Conservation (phyloP, 768 basidiomycete genomes). For the Xerocomellus intermedius region DNA sequence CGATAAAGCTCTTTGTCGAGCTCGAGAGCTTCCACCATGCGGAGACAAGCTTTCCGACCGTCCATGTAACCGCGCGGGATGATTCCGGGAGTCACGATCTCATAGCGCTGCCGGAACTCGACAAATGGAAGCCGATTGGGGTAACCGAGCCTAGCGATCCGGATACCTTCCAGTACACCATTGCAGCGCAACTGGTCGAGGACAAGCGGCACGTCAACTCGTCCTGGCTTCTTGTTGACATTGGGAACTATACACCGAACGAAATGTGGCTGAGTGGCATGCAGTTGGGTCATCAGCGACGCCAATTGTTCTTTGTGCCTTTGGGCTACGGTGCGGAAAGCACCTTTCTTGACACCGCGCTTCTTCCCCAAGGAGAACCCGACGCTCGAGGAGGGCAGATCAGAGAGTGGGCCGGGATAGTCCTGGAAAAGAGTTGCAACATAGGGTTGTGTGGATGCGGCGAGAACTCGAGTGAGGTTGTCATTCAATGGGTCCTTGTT, state of each 20-base stretch:
- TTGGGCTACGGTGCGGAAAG: constrained; percentile 94
- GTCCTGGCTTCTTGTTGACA: constrained; percentile 82
- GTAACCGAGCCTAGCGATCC: constrained; percentile 95
- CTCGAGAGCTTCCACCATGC: constrained; percentile 87
- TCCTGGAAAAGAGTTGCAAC: constrained; percentile 85
- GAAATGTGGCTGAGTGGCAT: constrained; percentile 96
- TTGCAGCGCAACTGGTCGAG: constrained; percentile 97
- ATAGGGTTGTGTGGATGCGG: constrained; percentile 77
- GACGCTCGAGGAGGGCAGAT: constrained; percentile 34
- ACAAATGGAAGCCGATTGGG: constrained; percentile 96
- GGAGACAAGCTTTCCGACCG: constrained; percentile 87
- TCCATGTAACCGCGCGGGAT: constrained; percentile 98
- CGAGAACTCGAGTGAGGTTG: constrained; percentile 86
- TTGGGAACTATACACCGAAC: constrained; percentile 99
- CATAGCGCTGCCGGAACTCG: constrained; percentile 96
- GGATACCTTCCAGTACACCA: constrained; percentile 97
- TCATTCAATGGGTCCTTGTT: constrained; percentile 99
- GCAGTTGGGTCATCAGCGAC: constrained; percentile 87
- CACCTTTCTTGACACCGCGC: constrained; percentile 86
- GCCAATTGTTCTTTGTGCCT: constrained; percentile 94
- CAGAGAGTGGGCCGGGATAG: constrained; percentile 49
- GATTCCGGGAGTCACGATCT: constrained; percentile 90
- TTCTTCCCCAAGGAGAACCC: constrained; percentile 54
- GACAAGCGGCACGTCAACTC: constrained; percentile 91
- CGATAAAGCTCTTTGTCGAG: constrained; percentile 83